Evolutionary conservation across 1,284 basidiomycete genomes (phyloP).

Genomic region (Sanguinoderma infundibulare): DNA sequence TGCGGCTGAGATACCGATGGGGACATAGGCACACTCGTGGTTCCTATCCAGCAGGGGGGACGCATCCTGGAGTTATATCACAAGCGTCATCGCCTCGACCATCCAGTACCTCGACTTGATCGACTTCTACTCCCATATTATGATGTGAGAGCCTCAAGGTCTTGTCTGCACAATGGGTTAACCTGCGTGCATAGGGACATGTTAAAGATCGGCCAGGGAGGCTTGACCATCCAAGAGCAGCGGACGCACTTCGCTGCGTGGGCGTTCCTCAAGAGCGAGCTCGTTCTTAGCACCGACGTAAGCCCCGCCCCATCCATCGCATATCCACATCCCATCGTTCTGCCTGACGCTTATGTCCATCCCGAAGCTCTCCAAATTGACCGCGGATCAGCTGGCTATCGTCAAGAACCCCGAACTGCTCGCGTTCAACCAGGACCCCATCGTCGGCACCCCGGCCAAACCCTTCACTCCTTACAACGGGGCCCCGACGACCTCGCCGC

Average conservation of each 20-base stretch:
- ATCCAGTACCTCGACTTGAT: conserved; percentile 45
- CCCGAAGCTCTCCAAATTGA: conserved; percentile 46
- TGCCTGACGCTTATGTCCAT: neutral
- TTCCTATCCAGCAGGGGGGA: conserved; percentile 56
- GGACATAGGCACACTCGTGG: conserved; percentile 62
- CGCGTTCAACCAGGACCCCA: conserved; percentile 56
- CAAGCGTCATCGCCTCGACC: conserved; percentile 47
- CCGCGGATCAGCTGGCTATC: conserved; percentile 46
- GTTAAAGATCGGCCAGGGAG: conserved; percentile 62
- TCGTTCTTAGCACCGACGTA: conserved; percentile 59
- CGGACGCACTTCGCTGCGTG: conserved; percentile 62
- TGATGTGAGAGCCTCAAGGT: conserved; percentile 41
- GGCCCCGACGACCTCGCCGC: conserved; percentile 46
- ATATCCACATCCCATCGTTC: no score
- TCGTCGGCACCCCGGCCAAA: conserved; percentile 48
- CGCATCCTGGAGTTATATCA: conserved; percentile 55
- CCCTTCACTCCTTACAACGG: conserved; percentile 49
- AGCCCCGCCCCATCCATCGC: neutral
- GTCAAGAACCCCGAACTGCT: conserved; percentile 56
- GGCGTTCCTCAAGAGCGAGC: conserved; percentile 60
- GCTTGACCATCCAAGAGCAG: conserved; percentile 52
- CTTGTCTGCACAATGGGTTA: neutral
- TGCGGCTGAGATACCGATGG: no score
- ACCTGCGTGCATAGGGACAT: conserved; percentile 43
- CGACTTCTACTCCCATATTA: conserved; percentile 56